These are phyloP conservation scores for Picochlorum sp. DNA, from an alignment of 139 green algal species.

Conservation along the genomic window DNA sequence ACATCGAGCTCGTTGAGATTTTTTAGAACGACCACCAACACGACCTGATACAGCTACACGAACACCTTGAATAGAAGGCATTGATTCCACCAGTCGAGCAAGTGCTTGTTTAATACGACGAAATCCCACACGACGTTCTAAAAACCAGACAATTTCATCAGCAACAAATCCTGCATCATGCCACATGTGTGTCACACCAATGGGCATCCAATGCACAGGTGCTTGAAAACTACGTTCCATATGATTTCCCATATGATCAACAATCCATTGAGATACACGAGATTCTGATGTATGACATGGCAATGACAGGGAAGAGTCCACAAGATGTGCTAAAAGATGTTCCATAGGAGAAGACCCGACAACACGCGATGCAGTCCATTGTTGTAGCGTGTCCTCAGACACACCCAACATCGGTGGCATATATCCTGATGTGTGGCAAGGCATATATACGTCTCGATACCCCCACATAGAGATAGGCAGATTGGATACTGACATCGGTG, in stretches of 20 bases:
- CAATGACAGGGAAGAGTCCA: too few relatives aligned
- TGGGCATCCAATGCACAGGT: neutral
- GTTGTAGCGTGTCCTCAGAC: too few relatives aligned
- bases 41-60: constrained; percentile 25
- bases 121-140: constrained; percentile 27
- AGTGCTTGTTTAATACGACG: constrained; percentile 12
- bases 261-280: neutral
- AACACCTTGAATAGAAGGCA: constrained; percentile 15
- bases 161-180: constrained; percentile 14
- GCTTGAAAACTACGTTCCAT: neutral
- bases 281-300: neutral
- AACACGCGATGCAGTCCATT: too few relatives aligned
- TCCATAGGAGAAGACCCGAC: too few relatives aligned
- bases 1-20: constrained; percentile 21
- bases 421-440: too few relatives aligned
- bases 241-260: neutral
- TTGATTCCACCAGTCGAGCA: constrained; percentile 11
- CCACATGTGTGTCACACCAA: neutral
- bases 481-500: too few relatives aligned
- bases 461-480: too few relatives aligned
- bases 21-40: constrained; percentile 27
- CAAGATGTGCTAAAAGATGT: too few relatives aligned
- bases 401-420: too few relatives aligned
- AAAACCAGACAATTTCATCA: constrained; percentile 24
- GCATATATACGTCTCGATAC: too few relatives aligned